Conservation (phyloP, 768 basidiomycete species). For the Clathrus columnatus region DNA sequence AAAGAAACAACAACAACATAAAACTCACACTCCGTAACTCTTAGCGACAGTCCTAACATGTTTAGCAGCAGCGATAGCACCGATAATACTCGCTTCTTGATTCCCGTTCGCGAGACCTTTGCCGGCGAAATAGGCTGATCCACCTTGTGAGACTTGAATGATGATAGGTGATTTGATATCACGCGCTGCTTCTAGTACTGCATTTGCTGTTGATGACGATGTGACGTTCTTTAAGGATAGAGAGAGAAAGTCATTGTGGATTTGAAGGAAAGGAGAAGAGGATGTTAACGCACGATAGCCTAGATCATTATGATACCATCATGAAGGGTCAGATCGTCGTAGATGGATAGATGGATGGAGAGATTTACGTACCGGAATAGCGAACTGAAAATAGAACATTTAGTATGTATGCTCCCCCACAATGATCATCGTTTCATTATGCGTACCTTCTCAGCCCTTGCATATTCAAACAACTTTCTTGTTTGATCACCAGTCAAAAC, state of each 20-base stretch:
- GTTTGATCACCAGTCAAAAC: conserved; percentile 94
- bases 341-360: neutral
- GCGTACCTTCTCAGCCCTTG: conserved; percentile 74
- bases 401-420: conserved; percentile 31
- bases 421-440: conserved; percentile 23
- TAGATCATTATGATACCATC: conserved; percentile 20
- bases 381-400: conserved; percentile 47
- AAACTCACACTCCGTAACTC: conserved; percentile 79
- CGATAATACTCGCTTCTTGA: conserved; percentile 91
- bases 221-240: conserved; percentile 69
- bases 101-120: conserved; percentile 93
- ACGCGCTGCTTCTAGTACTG: conserved; percentile 90
- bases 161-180: conserved; percentile 98
- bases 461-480: conserved; percentile 92
- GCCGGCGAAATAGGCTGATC: conserved; percentile 91
- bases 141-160: conserved; percentile 95
- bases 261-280: conserved; percentile 9
- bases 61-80: conserved; percentile 86
- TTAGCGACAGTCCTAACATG: conserved; percentile 85
- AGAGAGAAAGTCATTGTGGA: conserved; percentile 3
- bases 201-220: conserved; percentile 91
- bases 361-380: conserved; percentile 62
- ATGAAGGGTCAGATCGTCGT: neutral
- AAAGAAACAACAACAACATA: neutral
- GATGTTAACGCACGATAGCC: conserved; percentile 62